Conservation (phyloP, 306 rosid genomes). For the Rosa multiflora region DNA sequence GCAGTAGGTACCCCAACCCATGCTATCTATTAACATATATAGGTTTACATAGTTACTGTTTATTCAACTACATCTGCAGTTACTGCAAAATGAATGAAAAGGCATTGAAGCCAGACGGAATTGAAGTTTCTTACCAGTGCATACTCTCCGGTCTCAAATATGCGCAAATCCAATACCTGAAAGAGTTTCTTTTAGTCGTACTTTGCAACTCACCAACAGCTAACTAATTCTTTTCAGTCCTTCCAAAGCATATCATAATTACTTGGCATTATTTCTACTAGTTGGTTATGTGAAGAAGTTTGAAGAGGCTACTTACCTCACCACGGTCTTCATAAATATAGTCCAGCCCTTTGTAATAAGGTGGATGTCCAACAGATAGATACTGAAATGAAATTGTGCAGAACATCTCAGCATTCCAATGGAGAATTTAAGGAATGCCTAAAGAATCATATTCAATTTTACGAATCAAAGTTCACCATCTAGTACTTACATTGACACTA, state of each 20-base stretch:
- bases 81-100: neutral
- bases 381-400: slow-evolving; percentile 47
- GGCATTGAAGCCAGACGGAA: neutral
- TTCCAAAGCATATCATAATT: neutral
- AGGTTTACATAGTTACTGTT: neutral
- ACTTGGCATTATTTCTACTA: neutral
- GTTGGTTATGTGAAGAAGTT: neutral
- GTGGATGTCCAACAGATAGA: slow-evolving; percentile 95
- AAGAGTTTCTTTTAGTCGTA: slow-evolving; percentile 14
- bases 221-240: neutral
- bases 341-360: slow-evolving; percentile 91
- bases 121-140: slow-evolving; percentile 60
- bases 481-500: slow-evolving; percentile 66
- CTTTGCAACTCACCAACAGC: neutral
- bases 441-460: neutral
- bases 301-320: slow-evolving; percentile 55
- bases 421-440: neutral
- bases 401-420: slow-evolving; percentile 22
- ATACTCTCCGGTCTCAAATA: slow-evolving; percentile 88
- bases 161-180: slow-evolving; percentile 81
- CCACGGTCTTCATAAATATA: slow-evolving; percentile 98
- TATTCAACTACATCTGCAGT: no score
- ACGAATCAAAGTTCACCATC: neutral
- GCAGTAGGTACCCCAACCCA: slow-evolving; percentile 98
- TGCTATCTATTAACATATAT: slow-evolving; percentile 49